Percentiles rank a stretch among this genome's conserved stretches.
phyloP scores from a whole-genome alignment of 2,329 filamentous ascomycete species.

The Pseudogymnoascus sp. region DNA sequence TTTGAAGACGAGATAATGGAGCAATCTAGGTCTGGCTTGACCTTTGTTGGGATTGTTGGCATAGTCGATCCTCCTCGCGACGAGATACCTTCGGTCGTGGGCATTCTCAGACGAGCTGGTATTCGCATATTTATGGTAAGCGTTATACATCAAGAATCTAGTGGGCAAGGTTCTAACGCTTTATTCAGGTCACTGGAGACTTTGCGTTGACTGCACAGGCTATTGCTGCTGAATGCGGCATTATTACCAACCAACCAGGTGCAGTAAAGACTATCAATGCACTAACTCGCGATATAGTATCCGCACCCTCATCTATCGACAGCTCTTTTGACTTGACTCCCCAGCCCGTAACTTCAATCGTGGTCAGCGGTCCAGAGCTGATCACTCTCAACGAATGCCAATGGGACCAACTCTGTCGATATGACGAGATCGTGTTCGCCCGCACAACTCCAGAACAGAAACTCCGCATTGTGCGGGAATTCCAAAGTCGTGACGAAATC shows the following conservation, averaged over 20 bases:
- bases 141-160: background rate
- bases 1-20: constrained; percentile 51
- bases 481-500: constrained; percentile 52
- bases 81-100: constrained; percentile 50
- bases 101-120: constrained; percentile 59
- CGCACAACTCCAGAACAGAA: constrained; percentile 73
- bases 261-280: constrained; percentile 46
- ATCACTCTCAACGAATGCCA: constrained; percentile 57
- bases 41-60: constrained; percentile 47
- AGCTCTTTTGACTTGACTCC: background rate
- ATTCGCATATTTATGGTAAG: constrained; percentile 69
- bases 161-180: constrained; percentile 9
- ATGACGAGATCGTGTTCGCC: constrained; percentile 68
- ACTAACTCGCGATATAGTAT: constrained; percentile 19
- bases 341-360: constrained; percentile 39
- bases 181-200: constrained; percentile 58
- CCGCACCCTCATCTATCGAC: constrained; percentile 12
- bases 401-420: constrained; percentile 57
- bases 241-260: constrained; percentile 47
- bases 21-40: constrained; percentile 41
- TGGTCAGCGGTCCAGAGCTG: constrained; percentile 59
- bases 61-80: constrained; percentile 53
- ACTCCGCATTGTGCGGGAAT: constrained; percentile 68
- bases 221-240: constrained; percentile 65
- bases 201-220: constrained; percentile 67